phyloP scores from a whole-genome alignment of 768 basidiomycete species.

The Tricholoma terreum region DNA sequence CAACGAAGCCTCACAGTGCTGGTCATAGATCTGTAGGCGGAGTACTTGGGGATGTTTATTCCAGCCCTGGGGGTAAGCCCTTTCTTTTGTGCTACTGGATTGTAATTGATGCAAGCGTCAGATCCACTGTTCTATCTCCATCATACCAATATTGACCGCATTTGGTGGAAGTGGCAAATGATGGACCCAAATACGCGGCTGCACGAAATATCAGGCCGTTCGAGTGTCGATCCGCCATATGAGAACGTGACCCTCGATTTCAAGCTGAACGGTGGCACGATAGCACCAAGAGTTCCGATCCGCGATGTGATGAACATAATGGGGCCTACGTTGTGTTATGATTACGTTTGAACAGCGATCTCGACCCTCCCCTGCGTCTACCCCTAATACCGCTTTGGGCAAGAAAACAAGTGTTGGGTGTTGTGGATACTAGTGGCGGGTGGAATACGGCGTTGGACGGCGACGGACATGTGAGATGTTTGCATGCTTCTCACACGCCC shows the following conservation, averaged over 20 bases:
- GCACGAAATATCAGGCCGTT: conserved; percentile 34
- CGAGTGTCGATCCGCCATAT: conserved; percentile 25
- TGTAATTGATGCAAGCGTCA: conserved; percentile 4
- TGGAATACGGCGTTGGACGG: too few species aligned
- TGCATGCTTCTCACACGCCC: too few species aligned
- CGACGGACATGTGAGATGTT: too few species aligned
- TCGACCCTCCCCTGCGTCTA: too few species aligned
- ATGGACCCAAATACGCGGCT: conserved; percentile 23
- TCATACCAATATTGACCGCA: conserved; percentile 36
- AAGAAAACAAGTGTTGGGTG: too few species aligned
- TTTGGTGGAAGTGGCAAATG: conserved; percentile 40
- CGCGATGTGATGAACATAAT: background rate
- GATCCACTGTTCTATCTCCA: conserved; percentile 41
- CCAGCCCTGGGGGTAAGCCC: conserved; percentile 27
- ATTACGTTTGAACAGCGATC: background rate
- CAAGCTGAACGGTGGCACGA: conserved; percentile 21
- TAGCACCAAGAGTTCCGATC: conserved; percentile 24
- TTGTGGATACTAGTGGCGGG: too few species aligned
- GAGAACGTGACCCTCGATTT: conserved; percentile 32
- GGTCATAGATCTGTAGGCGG: conserved; percentile 35
- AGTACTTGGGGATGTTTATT: conserved; percentile 31
- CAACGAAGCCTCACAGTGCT: conserved; percentile 30
- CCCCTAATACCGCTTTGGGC: too few species aligned
- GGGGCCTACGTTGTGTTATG: background rate
- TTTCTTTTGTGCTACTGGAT: too few species aligned